Evolutionary conservation across 768 basidiomycete species (phyloP).

Genomic region (Serendipita sp.): DNA sequence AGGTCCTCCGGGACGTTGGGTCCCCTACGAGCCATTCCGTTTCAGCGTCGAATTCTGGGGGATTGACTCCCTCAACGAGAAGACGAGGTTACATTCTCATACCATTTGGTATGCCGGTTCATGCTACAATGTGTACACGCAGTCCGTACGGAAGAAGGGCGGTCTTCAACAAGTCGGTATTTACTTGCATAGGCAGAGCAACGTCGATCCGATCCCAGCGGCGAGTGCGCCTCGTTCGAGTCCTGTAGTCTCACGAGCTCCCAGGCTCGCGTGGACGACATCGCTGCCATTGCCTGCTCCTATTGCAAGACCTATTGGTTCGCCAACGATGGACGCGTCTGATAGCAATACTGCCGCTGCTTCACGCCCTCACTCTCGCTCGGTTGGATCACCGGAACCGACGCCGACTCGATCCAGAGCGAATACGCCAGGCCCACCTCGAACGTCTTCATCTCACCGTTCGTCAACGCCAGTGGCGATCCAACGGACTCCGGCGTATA

Average conservation of each 20-base stretch:
- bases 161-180: slow-evolving; percentile 56
- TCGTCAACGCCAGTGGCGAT: slow-evolving; percentile 3
- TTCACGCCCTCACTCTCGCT: slow-evolving; percentile 7
- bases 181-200: slow-evolving; percentile 77
- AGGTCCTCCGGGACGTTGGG: slow-evolving; percentile 29
- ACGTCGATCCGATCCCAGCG: slow-evolving; percentile 60
- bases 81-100: slow-evolving; percentile 64
- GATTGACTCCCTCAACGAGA: slow-evolving; percentile 66
- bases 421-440: background rate
- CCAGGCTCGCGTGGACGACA: no score
- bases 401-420: background rate
- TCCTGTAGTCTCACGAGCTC: background rate
- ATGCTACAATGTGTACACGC: slow-evolving; percentile 78
- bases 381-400: slow-evolving; percentile 5
- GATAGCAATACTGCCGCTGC: background rate
- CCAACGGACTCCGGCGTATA: background rate
- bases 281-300: no score
- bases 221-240: slow-evolving; percentile 36
- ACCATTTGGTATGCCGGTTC: slow-evolving; percentile 87
- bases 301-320: no score
- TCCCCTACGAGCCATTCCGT: slow-evolving; percentile 62
- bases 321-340: background rate
- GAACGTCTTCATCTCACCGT: slow-evolving; percentile 5
- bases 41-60: slow-evolving; percentile 89
- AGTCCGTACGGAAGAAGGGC: slow-evolving; percentile 71